Percentiles rank a stretch among this genome's conserved stretches.
phyloP scores from a whole-genome alignment of 345 rosid genomes.

The Sonneratia alba region DNA sequence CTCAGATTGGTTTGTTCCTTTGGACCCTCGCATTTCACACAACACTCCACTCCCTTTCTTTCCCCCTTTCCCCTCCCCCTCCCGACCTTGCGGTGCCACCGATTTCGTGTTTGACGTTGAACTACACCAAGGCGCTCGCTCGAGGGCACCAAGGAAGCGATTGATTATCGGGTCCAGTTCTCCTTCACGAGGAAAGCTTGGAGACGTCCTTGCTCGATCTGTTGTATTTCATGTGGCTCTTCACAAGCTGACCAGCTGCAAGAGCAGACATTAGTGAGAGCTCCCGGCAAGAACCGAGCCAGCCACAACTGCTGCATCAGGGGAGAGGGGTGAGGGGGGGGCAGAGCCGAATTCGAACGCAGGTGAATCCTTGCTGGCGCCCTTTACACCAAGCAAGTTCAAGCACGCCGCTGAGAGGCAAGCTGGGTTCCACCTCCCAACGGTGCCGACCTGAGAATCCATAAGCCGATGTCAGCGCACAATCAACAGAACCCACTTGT shows the following conservation, averaged over 20 bases:
- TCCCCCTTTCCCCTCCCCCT: too few species aligned
- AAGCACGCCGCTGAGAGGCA: conserved; percentile 67
- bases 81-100: background rate
- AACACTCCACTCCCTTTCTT: too few species aligned
- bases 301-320: conserved; percentile 49
- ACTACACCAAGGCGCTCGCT: too few species aligned
- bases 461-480: background rate
- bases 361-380: conserved; percentile 43
- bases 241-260: conserved; percentile 63
- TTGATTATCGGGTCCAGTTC: background rate
- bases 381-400: conserved; percentile 58
- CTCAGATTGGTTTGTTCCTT: too few species aligned
- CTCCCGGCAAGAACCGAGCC: conserved; percentile 62
- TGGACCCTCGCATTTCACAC: too few species aligned
- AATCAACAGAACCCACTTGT: too few species aligned
- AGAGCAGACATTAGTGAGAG: conserved; percentile 74
- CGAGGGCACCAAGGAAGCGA: background rate
- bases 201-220: conserved; percentile 46
- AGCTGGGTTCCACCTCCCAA: conserved; percentile 84
- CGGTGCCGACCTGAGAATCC: conserved; percentile 49
- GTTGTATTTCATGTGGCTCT: conserved; percentile 67
- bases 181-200: conserved; percentile 11
- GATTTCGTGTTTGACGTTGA: background rate
- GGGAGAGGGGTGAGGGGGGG: too few species aligned
- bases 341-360: conserved; percentile 40